These are phyloP conservation scores for Aureobasidium sp. DNA, from an alignment of 2,329 filamentous ascomycete genomes.

Conservation along the genomic window DNA sequence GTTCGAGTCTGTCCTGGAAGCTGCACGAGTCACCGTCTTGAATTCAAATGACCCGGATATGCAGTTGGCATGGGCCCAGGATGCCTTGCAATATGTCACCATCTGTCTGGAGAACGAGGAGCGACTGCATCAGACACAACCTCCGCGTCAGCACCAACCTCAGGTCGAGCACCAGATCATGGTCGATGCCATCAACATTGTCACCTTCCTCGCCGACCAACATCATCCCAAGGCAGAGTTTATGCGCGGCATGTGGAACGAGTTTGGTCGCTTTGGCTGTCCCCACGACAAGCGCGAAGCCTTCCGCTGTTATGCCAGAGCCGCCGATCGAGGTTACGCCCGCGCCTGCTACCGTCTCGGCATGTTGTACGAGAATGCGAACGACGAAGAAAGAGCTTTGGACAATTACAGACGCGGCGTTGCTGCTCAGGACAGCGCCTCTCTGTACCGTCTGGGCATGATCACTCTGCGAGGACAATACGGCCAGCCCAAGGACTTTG, in stretches of 20 bases:
- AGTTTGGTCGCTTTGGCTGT: slow-evolving; percentile 93
- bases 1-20: slow-evolving; percentile 83
- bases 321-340: slow-evolving; percentile 79
- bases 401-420: slow-evolving; percentile 83
- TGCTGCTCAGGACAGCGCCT: slow-evolving; percentile 75
- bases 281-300: slow-evolving; percentile 92
- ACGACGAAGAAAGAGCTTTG: slow-evolving; percentile 84
- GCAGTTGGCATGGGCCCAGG: slow-evolving; percentile 94
- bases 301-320: slow-evolving; percentile 75
- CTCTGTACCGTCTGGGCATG: slow-evolving; percentile 84
- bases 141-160: slow-evolving; percentile 65
- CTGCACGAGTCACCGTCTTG: slow-evolving; percentile 73
- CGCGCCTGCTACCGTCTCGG: slow-evolving; percentile 94
- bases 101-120: slow-evolving; percentile 69
- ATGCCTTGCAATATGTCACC: slow-evolving; percentile 83
- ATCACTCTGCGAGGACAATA: slow-evolving; percentile 94
- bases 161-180: slow-evolving; percentile 82
- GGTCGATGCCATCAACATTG: slow-evolving; percentile 84
- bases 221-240: slow-evolving; percentile 91
- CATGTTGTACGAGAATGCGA: slow-evolving; percentile 95
- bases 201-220: slow-evolving; percentile 82
- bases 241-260: slow-evolving; percentile 91
- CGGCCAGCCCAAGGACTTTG: slow-evolving; percentile 75
- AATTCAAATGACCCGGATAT: slow-evolving; percentile 92
- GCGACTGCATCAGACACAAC: slow-evolving; percentile 50